Conservation (phyloP, 75 land plant genomes). For the Selaginella moellendorffii region DNA sequence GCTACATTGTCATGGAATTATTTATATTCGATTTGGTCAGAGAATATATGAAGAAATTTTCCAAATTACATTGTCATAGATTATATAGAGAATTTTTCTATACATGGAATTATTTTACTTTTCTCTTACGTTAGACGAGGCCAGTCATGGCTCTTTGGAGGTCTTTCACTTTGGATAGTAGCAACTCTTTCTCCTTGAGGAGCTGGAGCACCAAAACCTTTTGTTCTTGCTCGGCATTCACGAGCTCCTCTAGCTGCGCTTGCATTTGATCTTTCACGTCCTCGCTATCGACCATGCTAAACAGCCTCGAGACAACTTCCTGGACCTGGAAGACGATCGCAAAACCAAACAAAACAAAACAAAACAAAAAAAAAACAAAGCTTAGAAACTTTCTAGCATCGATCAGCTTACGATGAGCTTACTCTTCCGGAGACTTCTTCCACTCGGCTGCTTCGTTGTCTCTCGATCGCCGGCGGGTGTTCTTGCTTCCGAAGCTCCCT, state of each 20-base stretch:
- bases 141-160: conserved; percentile 46
- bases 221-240: conserved; percentile 42
- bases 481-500: conserved; percentile 25
- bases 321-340: background rate
- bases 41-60: no score
- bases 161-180: conserved; percentile 56
- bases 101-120: no score
- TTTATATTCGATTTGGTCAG: no score
- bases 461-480: background rate
- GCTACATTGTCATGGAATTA: no score
- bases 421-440: background rate
- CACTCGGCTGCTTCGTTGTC: background rate
- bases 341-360: no score
- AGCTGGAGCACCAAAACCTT: conserved; percentile 54
- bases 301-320: conserved; percentile 9
- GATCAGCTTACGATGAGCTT: no score
- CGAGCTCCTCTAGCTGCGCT: conserved; percentile 42
- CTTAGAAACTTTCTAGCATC: no score
- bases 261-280: conserved; percentile 46
- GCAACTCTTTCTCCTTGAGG: conserved; percentile 41
- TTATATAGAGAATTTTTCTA: no score
- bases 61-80: no score
- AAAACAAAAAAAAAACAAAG: no score
- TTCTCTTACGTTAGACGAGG: no score
- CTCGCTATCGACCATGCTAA: conserved; percentile 29